Conservation (phyloP, 352 stramenopile species). For the Aphanomyces invadans region DNA sequence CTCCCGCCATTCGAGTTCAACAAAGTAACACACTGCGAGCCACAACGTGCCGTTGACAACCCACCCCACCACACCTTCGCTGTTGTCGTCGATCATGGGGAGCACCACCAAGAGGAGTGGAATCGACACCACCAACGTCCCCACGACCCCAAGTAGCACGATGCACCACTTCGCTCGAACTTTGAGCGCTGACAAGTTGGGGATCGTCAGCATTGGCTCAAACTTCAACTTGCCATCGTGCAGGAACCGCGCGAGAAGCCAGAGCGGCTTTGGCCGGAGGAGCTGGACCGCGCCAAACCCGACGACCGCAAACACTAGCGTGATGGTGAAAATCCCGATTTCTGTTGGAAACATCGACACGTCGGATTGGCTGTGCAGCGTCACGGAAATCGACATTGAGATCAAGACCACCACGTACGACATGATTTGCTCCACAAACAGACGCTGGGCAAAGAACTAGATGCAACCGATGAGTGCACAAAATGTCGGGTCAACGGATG, state of each 20-base stretch:
- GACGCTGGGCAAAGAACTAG: slow-evolving; percentile 13
- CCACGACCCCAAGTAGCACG: neutral
- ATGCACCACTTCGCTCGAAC: neutral
- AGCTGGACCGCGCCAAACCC: neutral
- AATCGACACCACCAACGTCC: neutral
- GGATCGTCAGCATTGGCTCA: neutral
- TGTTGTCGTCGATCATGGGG: neutral
- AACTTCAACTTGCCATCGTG: neutral
- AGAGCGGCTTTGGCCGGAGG: neutral
- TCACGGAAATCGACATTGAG: slow-evolving; percentile 13
- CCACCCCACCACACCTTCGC: neutral
- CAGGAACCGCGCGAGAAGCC: neutral
- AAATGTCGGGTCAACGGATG: no score
- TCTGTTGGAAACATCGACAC: no score
- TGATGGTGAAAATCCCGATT: neutral
- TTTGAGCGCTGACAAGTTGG: neutral
- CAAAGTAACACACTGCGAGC: neutral
- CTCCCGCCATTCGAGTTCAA: neutral
- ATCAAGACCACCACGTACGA: slow-evolving; percentile 6
- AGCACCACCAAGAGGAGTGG: neutral
- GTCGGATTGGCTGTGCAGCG: slow-evolving; percentile 10
- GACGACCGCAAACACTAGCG: neutral
- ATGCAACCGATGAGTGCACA: no score
- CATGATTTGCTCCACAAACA: slow-evolving; percentile 11
- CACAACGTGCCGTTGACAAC: neutral